Evolutionary conservation across 441 rosid genomes (phyloP).

Genomic region (Euphorbia celastroides): DNA sequence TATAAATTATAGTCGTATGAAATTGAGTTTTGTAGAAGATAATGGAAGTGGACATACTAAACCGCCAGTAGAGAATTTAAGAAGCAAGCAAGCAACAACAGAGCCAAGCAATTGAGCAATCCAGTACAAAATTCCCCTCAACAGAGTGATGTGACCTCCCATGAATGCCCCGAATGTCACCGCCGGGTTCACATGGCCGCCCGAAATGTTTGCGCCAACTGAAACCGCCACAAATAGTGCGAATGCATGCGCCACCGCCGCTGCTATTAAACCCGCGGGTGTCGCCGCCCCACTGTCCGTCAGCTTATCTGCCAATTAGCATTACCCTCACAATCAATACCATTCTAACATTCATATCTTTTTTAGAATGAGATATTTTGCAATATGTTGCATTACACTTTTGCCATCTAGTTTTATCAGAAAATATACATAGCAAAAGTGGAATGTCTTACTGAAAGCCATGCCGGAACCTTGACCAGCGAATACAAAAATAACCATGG

Average conservation of each 20-base stretch:
- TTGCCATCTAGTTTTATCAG: no score
- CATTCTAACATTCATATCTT: no score
- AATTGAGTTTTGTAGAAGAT: no score
- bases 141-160: conserved; percentile 72
- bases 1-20: no score
- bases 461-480: conserved; percentile 83
- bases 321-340: no score
- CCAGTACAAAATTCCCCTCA: conserved; percentile 74
- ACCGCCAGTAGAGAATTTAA: conserved; percentile 57
- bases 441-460: conserved; percentile 54
- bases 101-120: conserved; percentile 77
- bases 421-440: neutral
- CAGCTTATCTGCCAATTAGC: conserved; percentile 41
- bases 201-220: conserved; percentile 74
- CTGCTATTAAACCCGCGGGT: conserved; percentile 70
- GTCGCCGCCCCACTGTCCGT: conserved; percentile 59
- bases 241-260: conserved; percentile 66
- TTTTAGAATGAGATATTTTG: no score
- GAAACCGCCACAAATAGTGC: conserved; percentile 77
- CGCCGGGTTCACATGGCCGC: conserved; percentile 32
- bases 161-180: conserved; percentile 55
- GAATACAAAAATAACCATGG: conserved; percentile 62
- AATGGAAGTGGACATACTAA: conserved; percentile 28
- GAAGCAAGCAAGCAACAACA: conserved; percentile 64
- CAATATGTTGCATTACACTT: no score